These are phyloP conservation scores for Arthrobotrys musiformis DNA, from an alignment of 2,329 filamentous ascomycete species.

Conservation along the genomic window DNA sequence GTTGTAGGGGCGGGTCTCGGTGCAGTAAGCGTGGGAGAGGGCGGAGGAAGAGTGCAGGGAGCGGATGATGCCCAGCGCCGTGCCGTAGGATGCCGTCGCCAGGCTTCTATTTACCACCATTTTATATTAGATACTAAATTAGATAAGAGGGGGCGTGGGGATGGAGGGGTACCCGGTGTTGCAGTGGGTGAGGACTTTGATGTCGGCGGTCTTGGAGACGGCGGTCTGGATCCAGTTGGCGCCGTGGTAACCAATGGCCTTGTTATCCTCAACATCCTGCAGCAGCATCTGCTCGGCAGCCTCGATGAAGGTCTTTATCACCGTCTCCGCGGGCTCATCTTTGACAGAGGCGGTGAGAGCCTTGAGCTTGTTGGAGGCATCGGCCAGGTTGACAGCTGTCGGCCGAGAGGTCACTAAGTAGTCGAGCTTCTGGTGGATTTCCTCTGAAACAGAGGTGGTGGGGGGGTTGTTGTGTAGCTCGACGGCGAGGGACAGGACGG, in stretches of 20 bases:
- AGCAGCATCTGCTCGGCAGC: slow-evolving; percentile 87
- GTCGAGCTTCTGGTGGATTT: slow-evolving; percentile 80
- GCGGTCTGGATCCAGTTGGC: slow-evolving; percentile 82
- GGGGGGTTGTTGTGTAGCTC: slow-evolving; percentile 71
- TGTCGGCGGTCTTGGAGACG: slow-evolving; percentile 66
- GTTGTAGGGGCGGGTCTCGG: slow-evolving; percentile 96
- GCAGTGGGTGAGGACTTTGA: slow-evolving; percentile 95
- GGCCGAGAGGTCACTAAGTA: slow-evolving; percentile 90
- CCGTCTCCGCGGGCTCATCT: slow-evolving; percentile 63
- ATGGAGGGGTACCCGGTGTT: slow-evolving; percentile 79
- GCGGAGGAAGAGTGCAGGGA: slow-evolving; percentile 75
- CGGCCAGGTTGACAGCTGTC: slow-evolving; percentile 92
- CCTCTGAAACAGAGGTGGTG: slow-evolving; percentile 56
- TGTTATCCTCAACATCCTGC: slow-evolving; percentile 87
- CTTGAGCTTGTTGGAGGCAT: slow-evolving; percentile 85
- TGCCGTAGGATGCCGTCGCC: slow-evolving; percentile 97
- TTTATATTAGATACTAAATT: background rate
- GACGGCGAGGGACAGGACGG: slow-evolving; percentile 85
- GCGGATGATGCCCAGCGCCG: slow-evolving; percentile 91
- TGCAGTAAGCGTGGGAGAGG: slow-evolving; percentile 89
- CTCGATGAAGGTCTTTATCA: slow-evolving; percentile 77
- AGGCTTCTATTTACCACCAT: slow-evolving; percentile 71
- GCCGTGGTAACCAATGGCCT: slow-evolving; percentile 83
- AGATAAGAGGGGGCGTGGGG: slow-evolving; percentile 52
- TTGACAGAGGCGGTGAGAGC: slow-evolving; percentile 63